Conservation (phyloP, 805 yeast genomes). For the Ogataea haglerorum region DNA sequence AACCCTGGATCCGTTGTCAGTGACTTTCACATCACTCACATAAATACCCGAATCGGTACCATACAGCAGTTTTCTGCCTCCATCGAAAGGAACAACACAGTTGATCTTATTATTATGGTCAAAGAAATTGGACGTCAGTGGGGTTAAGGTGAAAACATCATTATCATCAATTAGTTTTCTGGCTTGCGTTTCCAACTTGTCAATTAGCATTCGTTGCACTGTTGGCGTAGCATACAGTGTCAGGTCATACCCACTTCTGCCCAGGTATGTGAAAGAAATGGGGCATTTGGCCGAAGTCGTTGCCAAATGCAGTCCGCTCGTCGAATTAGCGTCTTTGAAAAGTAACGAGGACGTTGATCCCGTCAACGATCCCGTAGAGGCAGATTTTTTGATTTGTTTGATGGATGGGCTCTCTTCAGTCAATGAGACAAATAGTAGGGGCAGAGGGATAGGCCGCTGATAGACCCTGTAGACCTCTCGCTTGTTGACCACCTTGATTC, state of each 20-base stretch:
- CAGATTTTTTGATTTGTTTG: slow-evolving; percentile 39
- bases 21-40: slow-evolving; percentile 62
- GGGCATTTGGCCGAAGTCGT: slow-evolving; percentile 39
- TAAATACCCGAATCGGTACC: slow-evolving; percentile 93
- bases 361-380: slow-evolving; percentile 33
- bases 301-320: slow-evolving; percentile 19
- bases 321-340: slow-evolving; percentile 21
- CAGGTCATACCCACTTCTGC: slow-evolving; percentile 51
- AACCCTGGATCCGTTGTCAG: slow-evolving; percentile 47
- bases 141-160: slow-evolving; percentile 75
- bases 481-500: slow-evolving; percentile 81
- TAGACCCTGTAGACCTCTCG: slow-evolving; percentile 89
- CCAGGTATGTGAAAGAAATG: slow-evolving; percentile 50
- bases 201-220: slow-evolving; percentile 76
- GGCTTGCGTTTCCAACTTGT: slow-evolving; percentile 78
- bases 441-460: slow-evolving; percentile 83
- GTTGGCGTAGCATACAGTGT: slow-evolving; percentile 53
- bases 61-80: slow-evolving; percentile 83
- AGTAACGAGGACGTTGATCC: slow-evolving; percentile 31
- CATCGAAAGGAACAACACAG: slow-evolving; percentile 91
- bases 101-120: slow-evolving; percentile 74
- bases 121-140: slow-evolving; percentile 72
- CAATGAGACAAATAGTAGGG: slow-evolving; percentile 67
- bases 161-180: slow-evolving; percentile 63
- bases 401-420: slow-evolving; percentile 75